Evolutionary conservation across 106 monocot species (phyloP), one percentile per base, ranked within the genome.

Genomic region (Acanthochlamys bracteata): DNA sequence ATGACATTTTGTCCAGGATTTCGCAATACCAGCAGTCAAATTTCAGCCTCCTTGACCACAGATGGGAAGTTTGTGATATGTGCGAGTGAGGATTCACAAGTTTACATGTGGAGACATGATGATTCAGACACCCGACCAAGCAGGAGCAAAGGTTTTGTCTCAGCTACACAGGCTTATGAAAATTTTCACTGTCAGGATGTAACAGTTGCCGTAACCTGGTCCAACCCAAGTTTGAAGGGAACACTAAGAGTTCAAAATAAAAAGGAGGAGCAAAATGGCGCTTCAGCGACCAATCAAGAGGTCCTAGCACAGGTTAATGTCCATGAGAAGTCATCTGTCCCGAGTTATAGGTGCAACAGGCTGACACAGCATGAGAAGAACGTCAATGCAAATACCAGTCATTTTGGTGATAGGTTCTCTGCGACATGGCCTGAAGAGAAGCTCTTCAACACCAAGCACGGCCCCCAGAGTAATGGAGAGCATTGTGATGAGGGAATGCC

Each of bases 11-110:
- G 33, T 61, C 41, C 71, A 83, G 87, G 83, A 20, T 80, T 83
- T 59, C 73, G 76, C 65, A 83, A 83, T 47, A 87, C 77, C 21
- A 87, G 74, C 65, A 83, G 77, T 63, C 87, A 83, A 72, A 83
- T 83, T 39, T 83, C 83, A 25, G 80, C 87, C 26, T 88, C 74
- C 53, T 53, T 78, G 24, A 64, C 83, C 16, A 47, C 82, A 57
- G 82, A 82, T 21, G 79, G 82, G 17, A 82, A 74, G 53, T 74
- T 82, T 53, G 79, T 82, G 21, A 64, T 86, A 25, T 82, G 79
- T 61, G 86, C 86, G 4, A 82, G 82, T 17, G 86, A 82, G 59
- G 86, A 86, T 64, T 86, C 82, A 20, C 73, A 86, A 39, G 79
- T 86, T 10, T 86, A 86, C 12, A 59, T 86, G 39, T 82, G 86